Base-by-base conservation (phyloP, 257 asterid genomes). In the Prunella vulgaris region DNA sequence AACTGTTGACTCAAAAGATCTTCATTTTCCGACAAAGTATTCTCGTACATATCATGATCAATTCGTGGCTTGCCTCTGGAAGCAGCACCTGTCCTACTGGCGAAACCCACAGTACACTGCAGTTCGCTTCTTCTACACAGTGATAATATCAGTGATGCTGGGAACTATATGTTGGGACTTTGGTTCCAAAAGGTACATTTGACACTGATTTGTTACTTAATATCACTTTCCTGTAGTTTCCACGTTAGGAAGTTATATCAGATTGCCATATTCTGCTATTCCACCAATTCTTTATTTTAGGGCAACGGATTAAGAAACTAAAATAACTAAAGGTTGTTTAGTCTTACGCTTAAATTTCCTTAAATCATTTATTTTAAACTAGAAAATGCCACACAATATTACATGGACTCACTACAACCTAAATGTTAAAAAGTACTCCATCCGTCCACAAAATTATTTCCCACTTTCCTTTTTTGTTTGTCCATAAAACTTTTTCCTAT, bases 31-130 rank as follows among this genome's bases (percentile, higher is more conserved):
- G n/a, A 83, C 95, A 10, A 88, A 79, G 73, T 93, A 88, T 78
- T 87, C 88, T 15, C 77, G 85, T 75, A 73, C 90, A 24, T 79
- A 72, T 67, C 76, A 74, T 56, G 84, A 82, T 74, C 99, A 93
- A 72, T 90, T 93, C 64, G 67, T 77, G 59, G 82, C 99, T 30
- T 93, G 99, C 77, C 92, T 93, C 35, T 86, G 97, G 96, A 93
- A 93, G 88, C 97, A 93, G 80, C 79, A 87, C 73, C 83, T 88
- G 59, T 93, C 99, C 48, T 93, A 93, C 79, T 93, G 99, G 99
- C 84, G 99, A 79, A 93, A 90, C 79, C 99, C 99, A 59, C 96
- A 88, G 68, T 93, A 93, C 82, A 93, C 97, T 32, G 97, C 97
- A 48, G 97, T 93, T 61, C 92, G 97, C 70, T 83, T 88, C 86